Conservation (phyloP, 495 filamentous ascomycete species). For the Lophium mytilinum region DNA sequence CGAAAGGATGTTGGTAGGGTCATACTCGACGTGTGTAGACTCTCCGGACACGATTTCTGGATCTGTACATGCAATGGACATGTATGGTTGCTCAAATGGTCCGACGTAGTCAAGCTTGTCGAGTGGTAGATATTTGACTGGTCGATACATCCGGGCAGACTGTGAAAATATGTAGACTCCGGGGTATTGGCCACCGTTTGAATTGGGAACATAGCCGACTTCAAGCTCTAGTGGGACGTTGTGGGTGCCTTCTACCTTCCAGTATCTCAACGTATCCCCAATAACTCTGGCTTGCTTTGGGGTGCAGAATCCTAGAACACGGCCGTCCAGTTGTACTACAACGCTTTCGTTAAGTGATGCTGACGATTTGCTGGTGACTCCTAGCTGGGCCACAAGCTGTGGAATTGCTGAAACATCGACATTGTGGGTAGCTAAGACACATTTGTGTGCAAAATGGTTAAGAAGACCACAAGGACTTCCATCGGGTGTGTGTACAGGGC, state of each 20-base stretch:
- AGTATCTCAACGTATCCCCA: slow-evolving; percentile 75
- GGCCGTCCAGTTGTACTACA: slow-evolving; percentile 80
- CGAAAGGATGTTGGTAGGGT: slow-evolving; percentile 93
- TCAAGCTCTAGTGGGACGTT: slow-evolving; percentile 77
- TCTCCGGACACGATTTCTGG: slow-evolving; percentile 76
- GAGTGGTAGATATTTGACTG: slow-evolving; percentile 83
- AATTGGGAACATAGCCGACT: slow-evolving; percentile 82
- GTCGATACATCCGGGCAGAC: slow-evolving; percentile 76
- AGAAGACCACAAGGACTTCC: slow-evolving; percentile 88
- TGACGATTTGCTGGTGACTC: slow-evolving; percentile 62
- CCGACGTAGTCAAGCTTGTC: slow-evolving; percentile 81
- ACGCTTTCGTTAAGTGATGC: slow-evolving; percentile 71
- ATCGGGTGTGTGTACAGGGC: slow-evolving; percentile 96
- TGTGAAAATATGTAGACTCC: slow-evolving; percentile 90
- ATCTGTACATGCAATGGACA: slow-evolving; percentile 88
- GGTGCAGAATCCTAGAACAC: slow-evolving; percentile 81
- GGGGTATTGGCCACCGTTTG: slow-evolving; percentile 84
- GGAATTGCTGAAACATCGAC: slow-evolving; percentile 67
- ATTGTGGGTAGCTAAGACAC: slow-evolving; percentile 67
- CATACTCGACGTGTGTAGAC: slow-evolving; percentile 88
- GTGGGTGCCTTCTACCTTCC: slow-evolving; percentile 92
- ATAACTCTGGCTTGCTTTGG: slow-evolving; percentile 71
- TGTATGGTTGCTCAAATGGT: slow-evolving; percentile 92
- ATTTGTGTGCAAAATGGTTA: slow-evolving; percentile 94
- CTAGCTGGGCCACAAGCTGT: slow-evolving; percentile 63